Evolutionary conservation across 805 yeast species (phyloP).

Genomic region (Ogataea saltuana): DNA sequence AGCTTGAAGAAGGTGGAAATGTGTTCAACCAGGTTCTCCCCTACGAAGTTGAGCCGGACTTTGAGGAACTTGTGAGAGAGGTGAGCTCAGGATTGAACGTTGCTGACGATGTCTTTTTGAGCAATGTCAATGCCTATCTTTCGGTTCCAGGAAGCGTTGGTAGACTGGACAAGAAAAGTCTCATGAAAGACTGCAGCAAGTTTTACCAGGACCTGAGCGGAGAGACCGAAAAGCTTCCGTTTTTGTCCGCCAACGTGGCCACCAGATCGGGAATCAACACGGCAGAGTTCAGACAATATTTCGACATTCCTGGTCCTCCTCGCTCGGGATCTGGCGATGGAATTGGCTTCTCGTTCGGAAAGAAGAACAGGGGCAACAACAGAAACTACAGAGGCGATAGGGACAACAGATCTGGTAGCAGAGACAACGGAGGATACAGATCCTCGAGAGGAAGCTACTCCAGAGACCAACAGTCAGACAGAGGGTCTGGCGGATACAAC

Average conservation of each 20-base stretch:
- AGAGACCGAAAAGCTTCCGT: conserved; percentile 19
- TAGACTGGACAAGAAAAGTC: conserved; percentile 33
- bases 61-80: conserved; percentile 6
- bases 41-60: conserved; percentile 40
- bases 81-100: conserved; percentile 16
- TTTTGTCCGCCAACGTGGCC: conserved; percentile 23
- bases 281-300: conserved; percentile 29
- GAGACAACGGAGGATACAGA: not conserved
- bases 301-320: conserved; percentile 32
- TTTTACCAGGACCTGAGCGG: conserved; percentile 32
- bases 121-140: conserved; percentile 19
- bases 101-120: conserved; percentile 18
- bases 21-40: conserved; percentile 46
- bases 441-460: conserved; percentile 2
- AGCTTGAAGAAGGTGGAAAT: conserved; percentile 56
- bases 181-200: conserved; percentile 37
- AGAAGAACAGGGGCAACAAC: not conserved
- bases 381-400: conserved; percentile 1
- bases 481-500: not conserved
- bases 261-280: conserved; percentile 32
- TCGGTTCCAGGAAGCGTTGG: conserved; percentile 30
- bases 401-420: not conserved
- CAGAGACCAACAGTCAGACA: not conserved
- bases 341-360: not conserved
- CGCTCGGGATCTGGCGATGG: not conserved